Conservation (phyloP, 257 asterid species). For the Phtheirospermum japonicum region DNA sequence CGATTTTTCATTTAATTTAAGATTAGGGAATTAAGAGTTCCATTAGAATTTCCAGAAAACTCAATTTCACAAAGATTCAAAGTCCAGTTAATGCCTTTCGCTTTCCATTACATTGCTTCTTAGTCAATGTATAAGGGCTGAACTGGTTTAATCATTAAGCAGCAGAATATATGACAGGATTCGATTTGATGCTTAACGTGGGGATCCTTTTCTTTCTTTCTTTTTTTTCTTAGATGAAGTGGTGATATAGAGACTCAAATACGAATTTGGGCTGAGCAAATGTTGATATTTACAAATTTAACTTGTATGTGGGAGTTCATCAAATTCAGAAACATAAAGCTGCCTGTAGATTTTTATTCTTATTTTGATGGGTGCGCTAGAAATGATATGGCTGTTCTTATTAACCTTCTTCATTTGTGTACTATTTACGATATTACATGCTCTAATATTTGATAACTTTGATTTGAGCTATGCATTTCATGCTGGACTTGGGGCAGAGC, state of each 20-base stretch:
- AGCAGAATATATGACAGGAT: too few species aligned
- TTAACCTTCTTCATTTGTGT: not conserved
- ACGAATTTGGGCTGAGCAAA: too few species aligned
- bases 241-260: too few species aligned
- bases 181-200: too few species aligned
- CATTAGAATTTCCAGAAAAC: not conserved
- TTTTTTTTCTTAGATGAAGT: too few species aligned
- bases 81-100: not conserved
- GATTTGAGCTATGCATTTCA: slow-evolving; percentile 33
- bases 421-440: not conserved
- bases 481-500: slow-evolving; percentile 39
- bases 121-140: too few species aligned
- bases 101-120: not conserved
- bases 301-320: slow-evolving; percentile 38
- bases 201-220: too few species aligned
- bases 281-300: not conserved
- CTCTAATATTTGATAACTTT: slow-evolving; percentile 9
- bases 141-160: not conserved
- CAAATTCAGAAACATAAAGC: slow-evolving; percentile 31
- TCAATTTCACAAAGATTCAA: not conserved
- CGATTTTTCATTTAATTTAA: not conserved
- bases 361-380: slow-evolving; percentile 31
- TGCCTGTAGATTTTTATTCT: slow-evolving; percentile 29
- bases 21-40: not conserved
- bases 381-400: slow-evolving; percentile 39